Conservation (phyloP, 768 basidiomycete species). For the Leccinum variicolor region DNA sequence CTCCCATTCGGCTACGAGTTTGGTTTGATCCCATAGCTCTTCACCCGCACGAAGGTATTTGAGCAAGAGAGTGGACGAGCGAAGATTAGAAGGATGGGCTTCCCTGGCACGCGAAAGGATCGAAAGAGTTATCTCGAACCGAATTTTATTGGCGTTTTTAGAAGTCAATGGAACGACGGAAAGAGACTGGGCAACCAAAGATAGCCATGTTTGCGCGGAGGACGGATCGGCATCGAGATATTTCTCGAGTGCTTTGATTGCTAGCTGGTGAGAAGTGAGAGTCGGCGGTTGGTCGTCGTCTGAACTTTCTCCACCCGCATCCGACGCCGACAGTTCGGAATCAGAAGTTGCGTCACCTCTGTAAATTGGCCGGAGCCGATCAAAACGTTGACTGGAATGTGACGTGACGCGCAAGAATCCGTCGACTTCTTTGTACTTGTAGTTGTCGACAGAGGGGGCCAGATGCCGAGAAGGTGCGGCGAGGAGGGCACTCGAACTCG, state of each 20-base stretch:
- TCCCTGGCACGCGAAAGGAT: constrained; percentile 62
- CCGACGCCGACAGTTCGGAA: constrained; percentile 35
- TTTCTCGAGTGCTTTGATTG: constrained; percentile 57
- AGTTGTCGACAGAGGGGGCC: constrained; percentile 32
- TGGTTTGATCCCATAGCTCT: constrained; percentile 60
- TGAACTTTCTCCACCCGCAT: constrained; percentile 32
- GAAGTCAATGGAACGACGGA: constrained; percentile 58
- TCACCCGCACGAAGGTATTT: constrained; percentile 71
- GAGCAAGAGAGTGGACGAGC: constrained; percentile 51
- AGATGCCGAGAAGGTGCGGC: constrained; percentile 48
- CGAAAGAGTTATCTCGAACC: constrained; percentile 68
- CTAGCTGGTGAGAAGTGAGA: constrained; percentile 57
- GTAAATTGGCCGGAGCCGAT: constrained; percentile 53
- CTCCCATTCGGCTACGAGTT: constrained; percentile 66
- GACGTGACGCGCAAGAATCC: constrained; percentile 63
- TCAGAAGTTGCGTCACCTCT: constrained; percentile 26
- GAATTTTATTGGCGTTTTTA: constrained; percentile 65
- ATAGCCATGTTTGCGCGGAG: constrained; percentile 57
- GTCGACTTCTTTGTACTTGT: constrained; percentile 60
- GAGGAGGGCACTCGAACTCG: constrained; percentile 51
- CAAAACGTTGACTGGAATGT: constrained; percentile 26
- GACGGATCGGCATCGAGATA: constrained; percentile 48
- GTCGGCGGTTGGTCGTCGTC: constrained; percentile 31
- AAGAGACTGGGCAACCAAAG: constrained; percentile 59
- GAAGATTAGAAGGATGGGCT: constrained; percentile 48